A percentile compares a stretch with the other conserved stretches of the same genome.
phyloP scores from a whole-genome alignment of 495 filamentous ascomycete species.

The Aspergillus bridgeri region DNA sequence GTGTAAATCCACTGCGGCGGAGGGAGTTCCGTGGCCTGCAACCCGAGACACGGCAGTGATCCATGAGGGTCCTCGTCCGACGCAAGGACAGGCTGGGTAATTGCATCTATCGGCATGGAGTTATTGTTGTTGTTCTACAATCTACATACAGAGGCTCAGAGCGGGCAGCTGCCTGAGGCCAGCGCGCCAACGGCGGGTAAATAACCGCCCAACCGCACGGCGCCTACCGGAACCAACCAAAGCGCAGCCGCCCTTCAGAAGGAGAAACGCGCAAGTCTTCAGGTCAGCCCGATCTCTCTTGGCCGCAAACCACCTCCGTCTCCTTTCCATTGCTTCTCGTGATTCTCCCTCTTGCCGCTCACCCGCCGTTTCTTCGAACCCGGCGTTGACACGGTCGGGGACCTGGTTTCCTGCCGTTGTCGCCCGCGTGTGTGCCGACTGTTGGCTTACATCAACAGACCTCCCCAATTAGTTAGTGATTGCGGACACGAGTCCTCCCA shows the following conservation, averaged over 20 bases:
- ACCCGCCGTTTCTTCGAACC: constrained; percentile 8
- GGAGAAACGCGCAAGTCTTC: constrained; percentile 19
- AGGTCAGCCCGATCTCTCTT: constrained; percentile 6
- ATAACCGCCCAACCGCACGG: constrained; percentile 14
- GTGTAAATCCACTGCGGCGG: too few relatives aligned
- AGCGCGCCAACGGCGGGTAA: constrained; percentile 23
- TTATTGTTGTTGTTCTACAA: too few relatives aligned
- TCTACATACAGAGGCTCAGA: too few relatives aligned
- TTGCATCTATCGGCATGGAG: too few relatives aligned
- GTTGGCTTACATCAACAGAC: constrained; percentile 18
- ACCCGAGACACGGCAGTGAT: too few relatives aligned
- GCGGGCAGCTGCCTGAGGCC: too few relatives aligned
- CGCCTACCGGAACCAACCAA: constrained; percentile 21
- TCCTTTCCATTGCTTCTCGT: constrained; percentile 9
- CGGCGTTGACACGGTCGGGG: constrained; percentile 25
- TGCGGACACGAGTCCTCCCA: constrained; percentile 10
- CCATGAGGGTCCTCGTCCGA: too few relatives aligned
- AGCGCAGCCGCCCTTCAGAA: constrained; percentile 12
- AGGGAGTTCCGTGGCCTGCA: too few relatives aligned
- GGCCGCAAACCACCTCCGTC: constrained; percentile 4
- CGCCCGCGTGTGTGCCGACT: constrained; percentile 12
- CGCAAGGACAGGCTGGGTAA: too few relatives aligned
- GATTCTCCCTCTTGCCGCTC: constrained; percentile 4
- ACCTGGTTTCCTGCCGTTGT: constrained; percentile 25
- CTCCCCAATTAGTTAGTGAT: too few relatives aligned